A percentile compares a stretch with the other conserved stretches of the same genome.
Conservation (phyloP, 1,139 yeast species). For the Suhomyces coccinellae region DNA sequence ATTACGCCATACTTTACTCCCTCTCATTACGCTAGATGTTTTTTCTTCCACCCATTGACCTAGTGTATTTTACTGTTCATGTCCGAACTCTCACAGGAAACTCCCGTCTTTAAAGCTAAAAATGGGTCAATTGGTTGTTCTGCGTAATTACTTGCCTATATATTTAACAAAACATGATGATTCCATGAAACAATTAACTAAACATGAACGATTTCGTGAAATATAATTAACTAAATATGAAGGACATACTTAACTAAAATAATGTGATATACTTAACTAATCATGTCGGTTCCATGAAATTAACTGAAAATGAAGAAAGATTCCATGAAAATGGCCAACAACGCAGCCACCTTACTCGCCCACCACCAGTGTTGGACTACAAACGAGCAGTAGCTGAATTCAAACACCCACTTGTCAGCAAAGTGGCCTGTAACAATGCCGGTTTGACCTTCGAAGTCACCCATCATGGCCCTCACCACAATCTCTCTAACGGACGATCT, state of each 20-base stretch:
- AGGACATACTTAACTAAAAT: no score
- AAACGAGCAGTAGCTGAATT: conserved; percentile 74
- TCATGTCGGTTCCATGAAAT: not conserved
- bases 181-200: no score
- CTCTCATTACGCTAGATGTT: not conserved
- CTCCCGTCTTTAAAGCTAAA: no score
- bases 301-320: conserved; percentile 24
- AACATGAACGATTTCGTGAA: no score
- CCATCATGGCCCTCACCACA: conserved; percentile 94
- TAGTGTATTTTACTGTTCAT: no score
- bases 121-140: no score
- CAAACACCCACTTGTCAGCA: conserved; percentile 59
- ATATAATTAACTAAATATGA: no score
- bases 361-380: conserved; percentile 95
- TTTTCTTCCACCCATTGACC: not conserved
- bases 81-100: no score
- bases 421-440: conserved; percentile 79
- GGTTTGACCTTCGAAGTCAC: conserved; percentile 87
- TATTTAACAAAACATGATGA: no score
- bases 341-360: conserved; percentile 65
- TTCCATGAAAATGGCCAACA: conserved; percentile 46
- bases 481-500: conserved; percentile 61
- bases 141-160: no score
- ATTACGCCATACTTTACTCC: no score
- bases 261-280: no score